Conservation (phyloP, 371 early-diverging fungal genomes). For the Rhizopus microsporus region DNA sequence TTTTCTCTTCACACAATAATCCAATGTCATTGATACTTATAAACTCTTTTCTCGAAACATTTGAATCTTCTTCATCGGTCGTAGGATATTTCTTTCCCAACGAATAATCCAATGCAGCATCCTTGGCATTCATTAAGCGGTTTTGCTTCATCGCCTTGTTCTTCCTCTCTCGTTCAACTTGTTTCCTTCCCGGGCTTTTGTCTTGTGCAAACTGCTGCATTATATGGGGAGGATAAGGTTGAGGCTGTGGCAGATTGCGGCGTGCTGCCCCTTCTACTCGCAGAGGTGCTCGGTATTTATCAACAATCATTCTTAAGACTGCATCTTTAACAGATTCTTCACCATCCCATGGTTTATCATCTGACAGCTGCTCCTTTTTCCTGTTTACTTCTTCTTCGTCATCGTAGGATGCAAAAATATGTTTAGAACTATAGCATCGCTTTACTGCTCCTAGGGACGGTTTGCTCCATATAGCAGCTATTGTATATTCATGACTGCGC, state of each 20-base stretch:
- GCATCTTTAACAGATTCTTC: conserved; percentile 32
- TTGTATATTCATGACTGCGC: no score
- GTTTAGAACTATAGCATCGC: no score
- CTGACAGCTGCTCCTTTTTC: conserved; percentile 18
- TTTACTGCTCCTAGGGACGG: no score
- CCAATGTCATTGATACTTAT: conserved; percentile 19
- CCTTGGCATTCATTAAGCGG: conserved; percentile 23
- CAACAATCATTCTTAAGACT: conserved; percentile 37
- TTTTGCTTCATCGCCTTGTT: conserved; percentile 20
- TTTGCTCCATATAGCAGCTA: no score
- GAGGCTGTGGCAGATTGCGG: conserved; percentile 30
- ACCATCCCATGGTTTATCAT: conserved; percentile 36
- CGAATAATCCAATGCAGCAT: conserved; percentile 30
- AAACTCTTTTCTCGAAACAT: background rate
- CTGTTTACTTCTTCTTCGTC: conserved; percentile 7
- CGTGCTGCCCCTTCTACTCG: conserved; percentile 40
- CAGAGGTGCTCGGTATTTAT: conserved; percentile 32
- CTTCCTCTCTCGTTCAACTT: conserved; percentile 17
- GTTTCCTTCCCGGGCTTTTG: conserved; percentile 28
- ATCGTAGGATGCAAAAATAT: conserved; percentile 1
- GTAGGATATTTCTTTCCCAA: conserved; percentile 19
- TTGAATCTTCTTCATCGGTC: conserved; percentile 3
- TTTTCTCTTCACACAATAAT: conserved; percentile 43
- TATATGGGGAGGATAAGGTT: background rate
- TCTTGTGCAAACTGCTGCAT: conserved; percentile 6